Conservation (phyloP, 1,284 basidiomycete genomes). For the Cerioporus squamosus region DNA sequence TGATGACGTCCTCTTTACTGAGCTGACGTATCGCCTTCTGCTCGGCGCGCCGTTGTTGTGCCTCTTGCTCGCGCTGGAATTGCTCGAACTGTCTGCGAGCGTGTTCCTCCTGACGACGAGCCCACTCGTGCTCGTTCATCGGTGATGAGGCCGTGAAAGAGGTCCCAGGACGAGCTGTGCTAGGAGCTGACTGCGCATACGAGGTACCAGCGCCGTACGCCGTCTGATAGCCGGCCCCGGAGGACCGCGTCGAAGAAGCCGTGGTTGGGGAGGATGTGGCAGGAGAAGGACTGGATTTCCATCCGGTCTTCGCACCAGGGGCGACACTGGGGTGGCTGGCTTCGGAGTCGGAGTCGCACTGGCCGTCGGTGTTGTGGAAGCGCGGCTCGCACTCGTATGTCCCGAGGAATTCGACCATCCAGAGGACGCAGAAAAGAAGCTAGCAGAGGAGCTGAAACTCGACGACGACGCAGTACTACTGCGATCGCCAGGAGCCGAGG, state of each 20-base stretch:
- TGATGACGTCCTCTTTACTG: conserved; percentile 56
- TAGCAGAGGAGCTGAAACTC: conserved; percentile 25
- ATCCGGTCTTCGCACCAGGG: conserved; percentile 15
- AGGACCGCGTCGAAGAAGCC: conserved; percentile 27
- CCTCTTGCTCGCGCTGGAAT: conserved; percentile 62
- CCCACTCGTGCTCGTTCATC: conserved; percentile 53
- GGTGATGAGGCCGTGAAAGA: conserved; percentile 9
- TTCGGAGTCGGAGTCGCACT: conserved; percentile 22
- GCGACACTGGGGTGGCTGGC: conserved; percentile 10
- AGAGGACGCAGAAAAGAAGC: conserved; percentile 25
- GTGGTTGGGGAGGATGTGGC: conserved; percentile 25
- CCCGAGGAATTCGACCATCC: conserved; percentile 27
- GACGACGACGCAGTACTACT: conserved; percentile 37
- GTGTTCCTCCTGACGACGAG: conserved; percentile 59
- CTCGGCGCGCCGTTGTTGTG: conserved; percentile 39
- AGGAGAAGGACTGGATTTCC: conserved; percentile 23
- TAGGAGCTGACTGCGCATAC: conserved; percentile 6
- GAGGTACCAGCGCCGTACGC: conserved; percentile 23
- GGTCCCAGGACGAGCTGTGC: conserved; percentile 15
- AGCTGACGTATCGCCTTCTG: conserved; percentile 49
- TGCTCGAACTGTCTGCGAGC: conserved; percentile 59
- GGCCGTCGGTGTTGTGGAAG: conserved; percentile 31
- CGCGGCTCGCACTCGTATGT: conserved; percentile 28
- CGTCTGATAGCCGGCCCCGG: conserved; percentile 15
- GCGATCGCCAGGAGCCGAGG: conserved; percentile 30